Evolutionary conservation across 768 basidiomycete genomes (phyloP).

Genomic region (Mycena floridula): DNA sequence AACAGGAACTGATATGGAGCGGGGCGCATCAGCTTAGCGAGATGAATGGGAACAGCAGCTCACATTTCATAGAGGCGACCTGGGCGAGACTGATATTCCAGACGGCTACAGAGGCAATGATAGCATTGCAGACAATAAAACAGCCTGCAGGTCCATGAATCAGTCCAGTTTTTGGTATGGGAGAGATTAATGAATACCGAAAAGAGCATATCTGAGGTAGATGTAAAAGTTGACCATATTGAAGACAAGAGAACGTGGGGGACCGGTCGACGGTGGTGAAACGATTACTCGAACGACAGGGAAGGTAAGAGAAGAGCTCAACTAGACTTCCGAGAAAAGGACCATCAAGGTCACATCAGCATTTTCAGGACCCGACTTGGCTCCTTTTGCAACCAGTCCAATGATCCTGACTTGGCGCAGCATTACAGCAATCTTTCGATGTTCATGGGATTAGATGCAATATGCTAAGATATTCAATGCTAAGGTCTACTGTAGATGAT

Average conservation of each 20-base stretch:
- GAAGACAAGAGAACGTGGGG: slow-evolving; percentile 30
- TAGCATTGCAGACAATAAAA: slow-evolving; percentile 59
- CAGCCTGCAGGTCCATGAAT: slow-evolving; percentile 30
- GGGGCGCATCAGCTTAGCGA: slow-evolving; percentile 2
- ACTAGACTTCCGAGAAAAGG: background rate
- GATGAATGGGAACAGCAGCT: slow-evolving; percentile 13
- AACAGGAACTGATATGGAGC: slow-evolving; percentile 31
- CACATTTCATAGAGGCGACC: slow-evolving; percentile 29
- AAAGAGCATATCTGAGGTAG: slow-evolving; percentile 50
- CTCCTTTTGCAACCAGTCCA: background rate
- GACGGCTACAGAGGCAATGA: slow-evolving; percentile 57
- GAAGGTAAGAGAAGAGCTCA: background rate
- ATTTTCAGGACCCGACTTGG: too few species aligned
- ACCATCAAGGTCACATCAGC: background rate
- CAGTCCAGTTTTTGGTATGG: background rate
- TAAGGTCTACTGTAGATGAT: too few species aligned
- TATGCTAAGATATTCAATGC: too few species aligned
- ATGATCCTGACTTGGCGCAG: background rate
- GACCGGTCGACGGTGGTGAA: slow-evolving; percentile 18
- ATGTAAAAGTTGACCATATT: slow-evolving; percentile 42
- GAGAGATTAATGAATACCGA: slow-evolving; percentile 34
- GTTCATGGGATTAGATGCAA: background rate
- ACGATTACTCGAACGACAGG: slow-evolving; percentile 1
- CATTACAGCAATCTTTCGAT: background rate
- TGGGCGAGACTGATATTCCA: slow-evolving; percentile 59